Evolutionary conservation across 2,329 filamentous ascomycete genomes (phyloP).

Genomic region (Gnomoniopsis sp.): DNA sequence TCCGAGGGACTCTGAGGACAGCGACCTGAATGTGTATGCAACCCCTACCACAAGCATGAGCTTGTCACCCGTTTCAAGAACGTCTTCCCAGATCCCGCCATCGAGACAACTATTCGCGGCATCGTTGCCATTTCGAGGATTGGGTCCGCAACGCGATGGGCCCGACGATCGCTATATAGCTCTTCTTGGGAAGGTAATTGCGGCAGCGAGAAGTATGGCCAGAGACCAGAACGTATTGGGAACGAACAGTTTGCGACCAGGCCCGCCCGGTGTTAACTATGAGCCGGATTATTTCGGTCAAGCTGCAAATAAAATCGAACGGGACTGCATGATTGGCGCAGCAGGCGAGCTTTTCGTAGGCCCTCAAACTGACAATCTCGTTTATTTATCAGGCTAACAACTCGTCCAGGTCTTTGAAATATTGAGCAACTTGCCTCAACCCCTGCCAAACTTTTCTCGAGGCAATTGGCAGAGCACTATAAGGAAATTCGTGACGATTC

Average conservation of each 20-base stretch:
- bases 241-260: background rate
- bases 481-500: slow-evolving; percentile 34
- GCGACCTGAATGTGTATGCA: slow-evolving; percentile 4
- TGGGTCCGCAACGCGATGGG: background rate
- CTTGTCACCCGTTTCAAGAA: background rate
- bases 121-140: no score
- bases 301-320: slow-evolving; percentile 9
- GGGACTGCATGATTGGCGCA: slow-evolving; percentile 20
- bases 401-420: slow-evolving; percentile 36
- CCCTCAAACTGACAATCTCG: background rate
- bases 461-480: slow-evolving; percentile 48
- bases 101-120: background rate
- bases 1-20: slow-evolving; percentile 14
- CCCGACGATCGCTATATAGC: background rate
- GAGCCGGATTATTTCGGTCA: background rate
- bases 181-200: slow-evolving; percentile 10
- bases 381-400: background rate
- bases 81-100: background rate
- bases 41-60: background rate
- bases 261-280: background rate
- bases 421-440: slow-evolving; percentile 27
- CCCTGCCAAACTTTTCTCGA: slow-evolving; percentile 31
- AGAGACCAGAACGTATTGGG: background rate
- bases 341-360: slow-evolving; percentile 23
- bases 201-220: slow-evolving; percentile 2